Conservation (phyloP, 495 filamentous ascomycete genomes). For the Tuber aestivum region DNA sequence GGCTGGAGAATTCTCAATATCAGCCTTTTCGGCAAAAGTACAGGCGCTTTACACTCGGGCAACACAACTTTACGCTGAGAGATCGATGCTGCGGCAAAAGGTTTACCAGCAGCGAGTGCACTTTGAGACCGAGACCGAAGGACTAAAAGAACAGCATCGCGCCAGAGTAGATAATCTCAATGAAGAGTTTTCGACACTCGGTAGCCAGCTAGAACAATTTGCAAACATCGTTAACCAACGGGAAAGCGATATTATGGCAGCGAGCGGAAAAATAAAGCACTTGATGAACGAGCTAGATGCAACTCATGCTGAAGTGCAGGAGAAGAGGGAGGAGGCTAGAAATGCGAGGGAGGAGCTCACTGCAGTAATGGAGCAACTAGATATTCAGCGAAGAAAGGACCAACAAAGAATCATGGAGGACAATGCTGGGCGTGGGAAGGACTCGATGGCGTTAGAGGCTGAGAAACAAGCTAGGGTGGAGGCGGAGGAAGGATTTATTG, state of each 20-base stretch:
- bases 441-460: conserved; percentile 42
- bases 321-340: conserved; percentile 19
- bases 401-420: conserved; percentile 43
- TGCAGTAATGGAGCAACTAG: conserved; percentile 48
- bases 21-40: conserved; percentile 66
- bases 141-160: conserved; percentile 24
- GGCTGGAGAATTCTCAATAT: conserved; percentile 54
- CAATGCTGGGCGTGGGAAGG: conserved; percentile 27
- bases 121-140: conserved; percentile 21
- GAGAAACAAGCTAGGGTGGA: conserved; percentile 58
- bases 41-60: conserved; percentile 59
- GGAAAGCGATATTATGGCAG: conserved; percentile 30
- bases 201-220: conserved; percentile 31
- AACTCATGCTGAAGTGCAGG: conserved; percentile 22
- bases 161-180: conserved; percentile 20
- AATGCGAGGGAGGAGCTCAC: conserved; percentile 47
- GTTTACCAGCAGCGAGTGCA: conserved; percentile 21
- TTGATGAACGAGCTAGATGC: conserved; percentile 35
- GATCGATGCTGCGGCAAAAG: conserved; percentile 25
- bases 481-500: conserved; percentile 50
- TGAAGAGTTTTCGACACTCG: conserved; percentile 27
- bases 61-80: conserved; percentile 23
- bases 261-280: conserved; percentile 26
- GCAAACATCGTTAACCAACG: conserved; percentile 32
- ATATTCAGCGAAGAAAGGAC: conserved; percentile 47